Conservation (phyloP, 805 yeast genomes). For the Hanseniaspora pseudoguilliermondii region DNA sequence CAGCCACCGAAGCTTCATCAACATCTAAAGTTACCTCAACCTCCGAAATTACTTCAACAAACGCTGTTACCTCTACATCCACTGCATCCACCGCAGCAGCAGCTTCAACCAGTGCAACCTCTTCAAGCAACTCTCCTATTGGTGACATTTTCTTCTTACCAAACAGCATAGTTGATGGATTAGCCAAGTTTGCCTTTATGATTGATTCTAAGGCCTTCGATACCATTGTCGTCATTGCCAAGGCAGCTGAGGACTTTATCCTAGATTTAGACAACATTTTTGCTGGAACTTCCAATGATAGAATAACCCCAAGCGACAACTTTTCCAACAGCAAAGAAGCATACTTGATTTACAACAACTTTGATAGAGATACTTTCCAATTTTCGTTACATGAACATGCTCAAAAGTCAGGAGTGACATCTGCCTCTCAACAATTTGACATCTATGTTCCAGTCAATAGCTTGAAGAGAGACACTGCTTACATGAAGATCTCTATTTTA, state of each 20-base stretch:
- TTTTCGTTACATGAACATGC: background rate
- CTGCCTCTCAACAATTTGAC: background rate
- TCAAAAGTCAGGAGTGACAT: background rate
- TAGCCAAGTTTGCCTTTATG: background rate
- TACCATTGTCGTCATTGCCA: background rate
- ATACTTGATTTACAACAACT: background rate
- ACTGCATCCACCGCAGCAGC: background rate
- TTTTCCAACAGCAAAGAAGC: background rate
- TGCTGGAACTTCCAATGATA: background rate
- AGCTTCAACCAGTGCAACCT: background rate
- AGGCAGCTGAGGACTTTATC: background rate
- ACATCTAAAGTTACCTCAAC: no score
- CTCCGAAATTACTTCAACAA: background rate
- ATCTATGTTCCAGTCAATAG: background rate
- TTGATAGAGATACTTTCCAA: background rate
- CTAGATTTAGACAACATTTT: constrained; percentile 9
- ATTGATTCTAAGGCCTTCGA: background rate
- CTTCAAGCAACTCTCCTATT: background rate
- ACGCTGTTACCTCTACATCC: background rate
- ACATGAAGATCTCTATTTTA: constrained; percentile 13
- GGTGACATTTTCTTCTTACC: background rate
- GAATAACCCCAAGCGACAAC: background rate
- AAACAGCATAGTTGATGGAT: background rate
- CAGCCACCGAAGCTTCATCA: no score
- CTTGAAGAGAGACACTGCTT: constrained; percentile 3